Percentiles rank a stretch among this genome's conserved stretches.
Evolutionary conservation across 1,284 basidiomycete species (phyloP).

Genomic region (Porodaedalea pini): DNA sequence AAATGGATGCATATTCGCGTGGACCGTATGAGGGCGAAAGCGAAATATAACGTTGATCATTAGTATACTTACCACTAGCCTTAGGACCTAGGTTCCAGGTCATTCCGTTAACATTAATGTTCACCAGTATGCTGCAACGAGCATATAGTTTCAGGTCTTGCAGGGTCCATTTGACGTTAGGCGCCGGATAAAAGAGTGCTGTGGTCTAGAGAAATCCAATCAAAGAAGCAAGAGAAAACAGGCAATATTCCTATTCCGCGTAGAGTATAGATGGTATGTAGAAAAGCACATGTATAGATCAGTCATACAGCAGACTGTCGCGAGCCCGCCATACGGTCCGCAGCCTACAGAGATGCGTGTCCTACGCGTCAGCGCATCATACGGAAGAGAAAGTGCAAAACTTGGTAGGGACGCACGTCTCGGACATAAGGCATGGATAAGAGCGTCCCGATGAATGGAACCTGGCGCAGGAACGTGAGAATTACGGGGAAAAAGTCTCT

Average conservation of each 20-base stretch:
- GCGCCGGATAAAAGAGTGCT: no score
- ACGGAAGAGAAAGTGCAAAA: not conserved
- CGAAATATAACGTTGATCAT: conserved; percentile 15
- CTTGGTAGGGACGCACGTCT: conserved; percentile 43
- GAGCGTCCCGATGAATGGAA: conserved; percentile 88
- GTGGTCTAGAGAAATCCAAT: not conserved
- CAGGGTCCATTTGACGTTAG: no score
- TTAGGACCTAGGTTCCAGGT: no score
- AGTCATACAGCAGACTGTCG: conserved; percentile 69
- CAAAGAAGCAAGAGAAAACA: not conserved
- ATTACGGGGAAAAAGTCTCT: conserved; percentile 99
- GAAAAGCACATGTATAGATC: not conserved
- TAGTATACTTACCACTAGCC: no score
- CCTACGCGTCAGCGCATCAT: conserved; percentile 12
- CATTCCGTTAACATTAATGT: no score
- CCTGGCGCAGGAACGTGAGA: conserved; percentile 90
- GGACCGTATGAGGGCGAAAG: conserved; percentile 15
- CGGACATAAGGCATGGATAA: conserved; percentile 85
- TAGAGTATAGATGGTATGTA: not conserved
- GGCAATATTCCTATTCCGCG: no score
- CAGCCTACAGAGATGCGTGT: conserved; percentile 46
- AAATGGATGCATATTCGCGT: not conserved
- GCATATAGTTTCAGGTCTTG: no score
- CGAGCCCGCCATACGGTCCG: conserved; percentile 73
- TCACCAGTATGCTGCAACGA: no score